Evolutionary conservation across 306 rosid genomes (phyloP).

Genomic region (Rubus idaeus): DNA sequence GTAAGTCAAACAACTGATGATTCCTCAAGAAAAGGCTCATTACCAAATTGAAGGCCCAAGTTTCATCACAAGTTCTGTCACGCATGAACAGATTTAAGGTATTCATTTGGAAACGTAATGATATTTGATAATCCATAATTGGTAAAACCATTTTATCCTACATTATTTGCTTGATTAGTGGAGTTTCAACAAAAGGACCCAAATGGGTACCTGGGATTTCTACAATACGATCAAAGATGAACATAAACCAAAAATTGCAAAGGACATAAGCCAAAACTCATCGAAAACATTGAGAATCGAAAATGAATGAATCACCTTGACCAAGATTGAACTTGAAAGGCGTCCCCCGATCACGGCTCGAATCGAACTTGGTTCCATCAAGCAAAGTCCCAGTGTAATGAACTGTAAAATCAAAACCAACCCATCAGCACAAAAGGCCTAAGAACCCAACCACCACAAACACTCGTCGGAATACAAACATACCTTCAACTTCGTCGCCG

Average conservation of each 20-base stretch:
- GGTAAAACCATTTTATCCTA: too few relatives aligned
- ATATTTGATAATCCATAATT: too few relatives aligned
- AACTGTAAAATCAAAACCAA: slow-evolving; percentile 37
- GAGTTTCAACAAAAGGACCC: too few relatives aligned
- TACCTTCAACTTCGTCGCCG: slow-evolving; percentile 88
- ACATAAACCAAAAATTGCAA: too few relatives aligned
- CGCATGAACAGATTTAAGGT: background rate
- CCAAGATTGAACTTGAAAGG: slow-evolving; percentile 81
- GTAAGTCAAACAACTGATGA: too few relatives aligned
- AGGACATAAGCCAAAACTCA: too few relatives aligned
- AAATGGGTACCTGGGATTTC: too few relatives aligned
- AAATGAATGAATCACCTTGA: slow-evolving; percentile 40
- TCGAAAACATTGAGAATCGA: background rate
- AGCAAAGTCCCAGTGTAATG: slow-evolving; percentile 79
- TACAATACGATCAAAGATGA: too few relatives aligned
- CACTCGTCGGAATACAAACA: background rate
- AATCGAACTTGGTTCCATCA: slow-evolving; percentile 80
- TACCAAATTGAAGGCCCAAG: background rate
- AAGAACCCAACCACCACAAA: background rate
- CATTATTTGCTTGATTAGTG: too few relatives aligned
- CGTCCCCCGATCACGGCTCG: slow-evolving; percentile 73
- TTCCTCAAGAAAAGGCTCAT: too few relatives aligned
- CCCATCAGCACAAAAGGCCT: background rate
- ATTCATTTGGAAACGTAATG: too few relatives aligned
- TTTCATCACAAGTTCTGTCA: background rate